A percentile compares a stretch with the other conserved stretches of the same genome.
phyloP scores from a whole-genome alignment of 176 grass and related monocot species.

The Elaeis guineensis region DNA sequence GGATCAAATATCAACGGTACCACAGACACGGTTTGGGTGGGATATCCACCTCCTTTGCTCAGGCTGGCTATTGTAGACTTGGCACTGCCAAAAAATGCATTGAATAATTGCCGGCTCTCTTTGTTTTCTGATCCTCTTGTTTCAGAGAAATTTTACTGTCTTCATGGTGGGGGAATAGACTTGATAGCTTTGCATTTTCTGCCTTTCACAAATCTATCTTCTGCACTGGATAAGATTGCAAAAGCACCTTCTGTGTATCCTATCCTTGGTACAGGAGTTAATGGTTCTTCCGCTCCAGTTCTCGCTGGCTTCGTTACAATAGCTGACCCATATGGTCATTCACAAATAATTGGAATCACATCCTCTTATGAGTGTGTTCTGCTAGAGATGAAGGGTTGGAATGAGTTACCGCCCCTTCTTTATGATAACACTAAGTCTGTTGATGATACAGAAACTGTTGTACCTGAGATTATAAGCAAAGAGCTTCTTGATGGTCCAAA shows the following conservation, averaged over 20 bases:
- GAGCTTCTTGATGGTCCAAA: conserved; percentile 69
- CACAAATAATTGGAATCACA: conserved; percentile 68
- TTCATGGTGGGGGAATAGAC: conserved; percentile 89
- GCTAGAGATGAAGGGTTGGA: conserved; percentile 87
- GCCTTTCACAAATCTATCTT: conserved; percentile 42
- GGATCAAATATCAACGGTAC: conserved; percentile 39
- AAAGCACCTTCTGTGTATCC: conserved; percentile 76
- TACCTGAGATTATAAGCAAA: conserved; percentile 63
- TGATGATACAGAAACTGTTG: conserved; percentile 34
- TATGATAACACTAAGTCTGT: conserved; percentile 40
- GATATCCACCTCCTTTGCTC: conserved; percentile 64
- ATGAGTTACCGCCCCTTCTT: conserved; percentile 48
- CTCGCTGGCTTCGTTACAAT: conserved; percentile 74
- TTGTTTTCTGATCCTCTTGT: conserved; percentile 81
- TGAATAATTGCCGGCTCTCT: conserved; percentile 26
- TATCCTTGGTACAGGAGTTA: conserved; percentile 52
- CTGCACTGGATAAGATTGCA: conserved; percentile 43
- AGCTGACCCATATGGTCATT: conserved; percentile 65
- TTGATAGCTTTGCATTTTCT: conserved; percentile 66
- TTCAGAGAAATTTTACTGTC: conserved; percentile 81
- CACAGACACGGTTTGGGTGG: conserved; percentile 38
- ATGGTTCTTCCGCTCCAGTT: conserved; percentile 32
- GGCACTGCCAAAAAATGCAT: conserved; percentile 44
- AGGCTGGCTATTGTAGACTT: conserved; percentile 78
- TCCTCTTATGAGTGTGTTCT: conserved; percentile 68